Conservation (phyloP, 2,329 filamentous ascomycete species). For the Fusarium torreyae region DNA sequence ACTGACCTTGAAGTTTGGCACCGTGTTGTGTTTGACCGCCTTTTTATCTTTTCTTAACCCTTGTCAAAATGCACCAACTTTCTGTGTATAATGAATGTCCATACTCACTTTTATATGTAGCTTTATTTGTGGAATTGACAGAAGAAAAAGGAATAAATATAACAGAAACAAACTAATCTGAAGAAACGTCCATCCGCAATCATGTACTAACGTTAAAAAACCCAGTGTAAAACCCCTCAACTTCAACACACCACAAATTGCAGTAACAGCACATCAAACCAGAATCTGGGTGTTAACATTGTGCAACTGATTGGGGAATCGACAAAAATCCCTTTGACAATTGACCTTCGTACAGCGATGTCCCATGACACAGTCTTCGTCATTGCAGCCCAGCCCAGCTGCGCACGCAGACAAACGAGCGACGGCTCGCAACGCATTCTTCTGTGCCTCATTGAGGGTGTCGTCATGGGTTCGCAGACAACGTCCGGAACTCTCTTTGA, state of each 20-base stretch:
- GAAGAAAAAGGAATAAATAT: background rate
- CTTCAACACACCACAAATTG: too few relatives aligned
- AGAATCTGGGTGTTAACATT: slow-evolving; percentile 16
- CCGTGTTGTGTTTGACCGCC: too few relatives aligned
- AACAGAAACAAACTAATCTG: background rate
- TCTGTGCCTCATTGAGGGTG: slow-evolving; percentile 40
- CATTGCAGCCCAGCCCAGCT: slow-evolving; percentile 47
- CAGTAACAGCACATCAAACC: too few relatives aligned
- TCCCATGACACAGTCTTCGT: slow-evolving; percentile 42
- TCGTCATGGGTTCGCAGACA: slow-evolving; percentile 52
- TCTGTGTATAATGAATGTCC: too few relatives aligned
- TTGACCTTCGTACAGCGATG: slow-evolving; percentile 40
- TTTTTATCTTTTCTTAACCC: too few relatives aligned
- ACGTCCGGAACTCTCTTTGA: background rate
- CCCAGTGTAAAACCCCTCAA: too few relatives aligned
- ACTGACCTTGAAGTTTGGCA: too few relatives aligned
- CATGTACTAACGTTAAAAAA: too few relatives aligned
- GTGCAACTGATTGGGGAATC: slow-evolving; percentile 43
- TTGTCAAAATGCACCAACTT: too few relatives aligned
- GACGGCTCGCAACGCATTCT: slow-evolving; percentile 51
- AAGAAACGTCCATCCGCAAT: too few relatives aligned
- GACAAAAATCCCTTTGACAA: slow-evolving; percentile 32
- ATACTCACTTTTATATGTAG: too few relatives aligned
- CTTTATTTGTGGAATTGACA: too few relatives aligned
- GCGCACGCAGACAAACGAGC: slow-evolving; percentile 51